Base-by-base conservation (phyloP, 108 stramenopile genomes). In the Parietichytrium sp. region DNA sequence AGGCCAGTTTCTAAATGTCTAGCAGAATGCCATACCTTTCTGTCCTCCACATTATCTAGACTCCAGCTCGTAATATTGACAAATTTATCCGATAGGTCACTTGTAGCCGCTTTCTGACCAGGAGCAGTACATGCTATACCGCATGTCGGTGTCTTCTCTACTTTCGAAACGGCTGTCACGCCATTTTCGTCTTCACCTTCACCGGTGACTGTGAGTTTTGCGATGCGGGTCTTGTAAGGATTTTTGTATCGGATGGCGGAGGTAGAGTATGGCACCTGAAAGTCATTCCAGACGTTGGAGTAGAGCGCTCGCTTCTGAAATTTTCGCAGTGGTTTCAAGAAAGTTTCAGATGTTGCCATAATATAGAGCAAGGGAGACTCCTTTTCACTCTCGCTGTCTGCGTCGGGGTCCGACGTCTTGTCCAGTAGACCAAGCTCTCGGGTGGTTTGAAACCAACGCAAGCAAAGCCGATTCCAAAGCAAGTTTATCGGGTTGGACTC, bases 11-110 rank as follows among this genome's bases (percentile, higher is more conserved):
- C 61, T 16, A 72, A 23, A 42, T 10, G 13, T n/a, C 61, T 33
- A 6, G 61, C 61, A 0, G 61, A 72, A 25, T 72, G 61, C 61
- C 61, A 72, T 45, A 45, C 36, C 10, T 42, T 33, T 6, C 61
- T 33, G 38, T 72, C 45, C 1, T 72, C 4, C 6, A 72, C 61
- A 25, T 72, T 8, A 13, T 72, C 6, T 6, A 72, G 20, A 42
- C 61, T 72, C 61, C 61, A 72, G 6, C 38, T 25, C 38, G 61
- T 72, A 45, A 72, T 45, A 25, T 72, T 72, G 13, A 42, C 61
- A 8, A 72, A 10, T 6, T 45, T 23, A 13, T 72, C 45, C 38
- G 61, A 72, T 6, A 45, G 13, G 23, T 7, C 20, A 6, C n/a
- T 42, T n/a, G 38, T 72, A 6, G 61, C 61, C n/a, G n/a, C n/a